These are phyloP conservation scores for Hanseniaspora lindneri DNA, from an alignment of 805 yeast species.

Conservation along the genomic window DNA sequence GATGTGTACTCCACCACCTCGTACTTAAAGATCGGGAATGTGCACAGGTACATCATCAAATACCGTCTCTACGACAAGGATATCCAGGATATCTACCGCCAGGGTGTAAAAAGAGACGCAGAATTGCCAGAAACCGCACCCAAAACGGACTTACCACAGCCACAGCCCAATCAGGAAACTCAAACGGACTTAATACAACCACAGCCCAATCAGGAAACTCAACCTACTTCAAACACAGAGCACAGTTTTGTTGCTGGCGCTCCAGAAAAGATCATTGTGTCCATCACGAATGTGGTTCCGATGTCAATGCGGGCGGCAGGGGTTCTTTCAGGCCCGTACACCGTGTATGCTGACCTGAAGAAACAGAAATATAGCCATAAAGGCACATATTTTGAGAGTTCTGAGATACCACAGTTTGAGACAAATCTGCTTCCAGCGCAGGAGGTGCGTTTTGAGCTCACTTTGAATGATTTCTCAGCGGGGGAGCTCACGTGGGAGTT, in stretches of 20 bases:
- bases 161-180: no score
- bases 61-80: slow-evolving; percentile 33
- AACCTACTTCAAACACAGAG: no score
- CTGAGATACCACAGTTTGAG: slow-evolving; percentile 66
- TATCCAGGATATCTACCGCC: slow-evolving; percentile 18
- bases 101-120: slow-evolving; percentile 21
- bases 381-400: slow-evolving; percentile 46
- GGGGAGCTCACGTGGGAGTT: slow-evolving; percentile 50
- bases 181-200: no score
- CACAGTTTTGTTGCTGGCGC: not conserved
- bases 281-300: slow-evolving; percentile 49
- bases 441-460: slow-evolving; percentile 44
- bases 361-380: slow-evolving; percentile 43
- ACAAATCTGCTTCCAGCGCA: slow-evolving; percentile 64
- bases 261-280: slow-evolving; percentile 34
- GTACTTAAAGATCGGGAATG: slow-evolving; percentile 46
- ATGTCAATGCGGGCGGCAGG: slow-evolving; percentile 48
- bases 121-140: no score
- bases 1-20: slow-evolving; percentile 35
- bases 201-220: no score
- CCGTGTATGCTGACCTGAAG: slow-evolving; percentile 59
- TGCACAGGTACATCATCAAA: slow-evolving; percentile 43
- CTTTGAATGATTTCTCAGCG: slow-evolving; percentile 50
- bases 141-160: no score
- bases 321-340: slow-evolving; percentile 56